Evolutionary conservation across 805 yeast genomes (phyloP).

Genomic region (Alloascoidea africana): DNA sequence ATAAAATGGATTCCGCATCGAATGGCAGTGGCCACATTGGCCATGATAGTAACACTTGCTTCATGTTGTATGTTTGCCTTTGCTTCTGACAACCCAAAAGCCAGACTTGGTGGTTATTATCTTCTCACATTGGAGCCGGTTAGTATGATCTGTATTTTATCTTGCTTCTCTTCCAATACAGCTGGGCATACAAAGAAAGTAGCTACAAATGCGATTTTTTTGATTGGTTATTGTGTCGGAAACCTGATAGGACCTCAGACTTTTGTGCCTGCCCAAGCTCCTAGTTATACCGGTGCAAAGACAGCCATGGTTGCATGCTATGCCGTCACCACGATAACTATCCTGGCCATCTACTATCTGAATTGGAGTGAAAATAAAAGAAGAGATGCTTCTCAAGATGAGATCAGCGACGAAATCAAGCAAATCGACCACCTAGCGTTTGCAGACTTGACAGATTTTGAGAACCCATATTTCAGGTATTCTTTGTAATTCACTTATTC

Average conservation of each 20-base stretch:
- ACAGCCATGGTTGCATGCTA: conserved; percentile 43
- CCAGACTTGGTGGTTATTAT: conserved; percentile 24
- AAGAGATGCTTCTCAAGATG: conserved; percentile 3
- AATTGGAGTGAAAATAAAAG: conserved; percentile 12
- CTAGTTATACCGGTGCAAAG: conserved; percentile 39
- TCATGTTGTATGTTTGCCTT: conserved; percentile 30
- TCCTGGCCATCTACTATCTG: conserved; percentile 27
- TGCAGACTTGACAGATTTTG: conserved; percentile 36
- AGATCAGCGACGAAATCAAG: conserved; percentile 11
- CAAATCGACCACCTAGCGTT: conserved; percentile 24
- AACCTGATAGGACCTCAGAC: conserved; percentile 57
- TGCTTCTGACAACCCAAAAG: conserved; percentile 18
- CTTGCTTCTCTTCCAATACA: conserved; percentile 29
- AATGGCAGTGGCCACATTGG: conserved; percentile 27
- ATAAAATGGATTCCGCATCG: conserved; percentile 8
- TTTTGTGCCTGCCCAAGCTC: conserved; percentile 36
- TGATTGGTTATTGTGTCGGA: conserved; percentile 49
- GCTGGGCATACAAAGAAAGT: conserved; percentile 54
- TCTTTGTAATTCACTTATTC: too few relatives aligned
- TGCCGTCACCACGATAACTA: conserved; percentile 43
- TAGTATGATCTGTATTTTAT: conserved; percentile 20
- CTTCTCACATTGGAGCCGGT: conserved; percentile 16
- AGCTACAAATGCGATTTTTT: conserved; percentile 35
- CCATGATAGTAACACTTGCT: conserved; percentile 28
- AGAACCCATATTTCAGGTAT: conserved; percentile 39